Conservation (phyloP, 345 rosid species). For the Eucalyptus guilfoylei region DNA sequence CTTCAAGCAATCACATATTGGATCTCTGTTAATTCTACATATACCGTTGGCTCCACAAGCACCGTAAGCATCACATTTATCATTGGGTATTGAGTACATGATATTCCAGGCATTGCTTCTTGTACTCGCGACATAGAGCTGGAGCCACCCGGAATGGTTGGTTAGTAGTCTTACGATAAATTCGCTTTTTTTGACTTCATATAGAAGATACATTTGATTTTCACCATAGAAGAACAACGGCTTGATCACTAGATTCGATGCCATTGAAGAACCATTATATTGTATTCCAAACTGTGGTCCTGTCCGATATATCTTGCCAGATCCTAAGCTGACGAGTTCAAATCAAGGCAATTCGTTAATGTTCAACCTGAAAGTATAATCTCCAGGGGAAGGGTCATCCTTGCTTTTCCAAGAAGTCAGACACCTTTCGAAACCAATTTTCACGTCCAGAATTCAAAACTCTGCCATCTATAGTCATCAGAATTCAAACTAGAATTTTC, state of each 20-base stretch:
- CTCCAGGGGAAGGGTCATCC: conserved; percentile 15
- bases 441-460: conserved; percentile 21
- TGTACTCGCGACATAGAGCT: not conserved
- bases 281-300: too few species aligned
- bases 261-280: too few species aligned
- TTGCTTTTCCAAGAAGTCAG: conserved; percentile 18
- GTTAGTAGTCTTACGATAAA: not conserved
- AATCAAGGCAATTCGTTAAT: not conserved
- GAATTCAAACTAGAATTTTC: not conserved
- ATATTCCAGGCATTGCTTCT: not conserved
- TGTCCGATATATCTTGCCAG: not conserved
- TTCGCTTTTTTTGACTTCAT: not conserved
- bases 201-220: conserved; percentile 1
- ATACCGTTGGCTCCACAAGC: not conserved
- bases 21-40: not conserved
- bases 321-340: not conserved
- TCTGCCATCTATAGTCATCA: conserved; percentile 14
- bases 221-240: not conserved
- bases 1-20: not conserved
- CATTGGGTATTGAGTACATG: not conserved
- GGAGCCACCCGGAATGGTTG: not conserved
- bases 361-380: not conserved
- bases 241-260: not conserved
- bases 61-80: not conserved
- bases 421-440: not conserved